phyloP scores from a whole-genome alignment of 1,139 yeast genomes.

The Nadsonia commutata region DNA sequence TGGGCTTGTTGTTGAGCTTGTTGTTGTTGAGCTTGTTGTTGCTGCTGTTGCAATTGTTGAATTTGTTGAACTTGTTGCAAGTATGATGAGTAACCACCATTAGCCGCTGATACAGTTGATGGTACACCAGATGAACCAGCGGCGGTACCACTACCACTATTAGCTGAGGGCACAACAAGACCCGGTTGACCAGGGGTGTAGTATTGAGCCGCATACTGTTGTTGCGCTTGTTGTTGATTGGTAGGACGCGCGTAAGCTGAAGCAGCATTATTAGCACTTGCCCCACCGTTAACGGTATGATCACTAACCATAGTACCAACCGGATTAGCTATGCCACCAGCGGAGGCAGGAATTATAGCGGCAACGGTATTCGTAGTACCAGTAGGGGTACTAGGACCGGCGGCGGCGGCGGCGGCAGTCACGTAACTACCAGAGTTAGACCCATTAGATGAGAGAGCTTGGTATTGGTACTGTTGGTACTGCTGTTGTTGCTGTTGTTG shows the following conservation, averaged over 20 bases:
- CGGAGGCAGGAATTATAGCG: too few relatives aligned
- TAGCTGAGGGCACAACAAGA: background rate
- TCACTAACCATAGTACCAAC: too few relatives aligned
- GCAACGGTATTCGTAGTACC: background rate
- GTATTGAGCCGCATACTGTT: conserved; percentile 2
- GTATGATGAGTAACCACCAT: background rate
- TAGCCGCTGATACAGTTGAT: background rate
- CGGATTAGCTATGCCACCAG: too few relatives aligned
- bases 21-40: conserved; percentile 8
- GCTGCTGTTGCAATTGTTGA: conserved; percentile 1
- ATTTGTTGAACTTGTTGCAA: background rate
- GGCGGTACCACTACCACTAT: background rate
- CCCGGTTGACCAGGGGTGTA: background rate
- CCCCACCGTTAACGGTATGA: too few relatives aligned
- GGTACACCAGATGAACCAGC: background rate
- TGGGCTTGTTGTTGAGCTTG: conserved; percentile 4
- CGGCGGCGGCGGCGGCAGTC: background rate
- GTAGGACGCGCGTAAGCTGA: background rate
- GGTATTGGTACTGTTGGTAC: background rate
- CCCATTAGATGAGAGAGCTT: background rate
- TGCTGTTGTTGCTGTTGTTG: background rate
- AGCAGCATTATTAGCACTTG: background rate
- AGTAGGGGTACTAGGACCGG: background rate
- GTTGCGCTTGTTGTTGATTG: conserved; percentile 6
- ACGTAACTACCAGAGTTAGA: too few relatives aligned